Evolutionary conservation across 2,329 filamentous ascomycete species (phyloP), one percentile per base, ranked within the genome.

Genomic region (Nigrograna mackinnonii): DNA sequence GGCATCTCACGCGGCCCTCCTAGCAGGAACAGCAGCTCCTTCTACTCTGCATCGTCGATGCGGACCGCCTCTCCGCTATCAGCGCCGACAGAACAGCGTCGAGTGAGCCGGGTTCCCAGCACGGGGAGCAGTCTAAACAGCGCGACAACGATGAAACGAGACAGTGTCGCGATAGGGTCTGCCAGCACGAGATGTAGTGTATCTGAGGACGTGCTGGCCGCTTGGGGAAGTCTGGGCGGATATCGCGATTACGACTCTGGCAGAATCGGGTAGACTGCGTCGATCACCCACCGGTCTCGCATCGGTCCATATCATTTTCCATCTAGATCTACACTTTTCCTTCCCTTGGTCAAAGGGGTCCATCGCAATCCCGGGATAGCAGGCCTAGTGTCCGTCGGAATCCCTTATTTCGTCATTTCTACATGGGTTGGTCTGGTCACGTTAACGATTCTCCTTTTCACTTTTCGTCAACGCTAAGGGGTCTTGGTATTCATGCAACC

Each of bases 141-240:
- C 28, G 31, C 20, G 6, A 14, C 17, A 11, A 42, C 59, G 22
- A 49, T 47, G 34, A 55, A 44, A 39, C 19, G 49, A 19, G 52
- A 55, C 6, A 54, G 46, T 31, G 41, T 52, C 12, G 41, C 36
- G 7, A 36, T 47, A 4, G 43, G 50, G 14, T 44, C 44, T 17
- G 35, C 44, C 4, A 60, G 43, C 19, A 50, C 54, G 14, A 43
- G 64, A 13, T 65, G 62, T 35, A 74, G 71, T 44, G 71, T 73
- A 4, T 70, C 69, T 31, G 72, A 74, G 22, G 73, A 76, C 47
- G 69, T 76, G 6, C 54, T 75, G 20, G 71, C 70, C 41, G 73
- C 73, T 13, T 76, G 73, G 73, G 69, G 69, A 9, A 73, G 68
- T 42, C 46, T 76, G 18, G 73, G 73, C 6, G 73, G 73, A n/a